phyloP scores from a whole-genome alignment of 768 basidiomycete species.

The Lentinula lateritia region DNA sequence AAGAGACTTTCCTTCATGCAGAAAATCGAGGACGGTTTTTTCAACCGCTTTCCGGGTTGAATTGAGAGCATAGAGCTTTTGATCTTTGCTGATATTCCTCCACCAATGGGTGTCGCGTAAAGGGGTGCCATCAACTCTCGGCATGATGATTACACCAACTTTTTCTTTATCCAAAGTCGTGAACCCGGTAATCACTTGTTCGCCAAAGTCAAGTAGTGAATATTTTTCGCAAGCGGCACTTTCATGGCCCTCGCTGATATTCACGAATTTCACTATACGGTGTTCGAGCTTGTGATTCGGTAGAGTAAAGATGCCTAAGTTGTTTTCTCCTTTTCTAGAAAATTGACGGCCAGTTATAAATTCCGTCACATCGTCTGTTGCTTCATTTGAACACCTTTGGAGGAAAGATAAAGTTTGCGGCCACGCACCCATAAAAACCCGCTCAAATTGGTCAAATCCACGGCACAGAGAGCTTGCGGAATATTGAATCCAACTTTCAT shows the following conservation, averaged over 20 bases:
- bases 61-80: background rate
- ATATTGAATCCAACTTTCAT: too few species aligned
- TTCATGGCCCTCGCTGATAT: background rate
- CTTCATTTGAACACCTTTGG: background rate
- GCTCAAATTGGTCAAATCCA: too few species aligned
- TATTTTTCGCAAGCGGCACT: background rate
- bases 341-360: background rate
- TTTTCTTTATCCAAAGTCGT: background rate
- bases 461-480: too few species aligned
- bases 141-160: background rate
- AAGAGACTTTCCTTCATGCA: background rate
- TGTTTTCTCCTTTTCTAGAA: background rate
- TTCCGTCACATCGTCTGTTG: background rate
- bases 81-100: background rate
- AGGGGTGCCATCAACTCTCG: background rate
- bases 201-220: background rate
- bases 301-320: background rate
- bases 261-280: background rate
- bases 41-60: background rate
- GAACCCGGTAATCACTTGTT: background rate
- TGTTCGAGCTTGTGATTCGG: background rate
- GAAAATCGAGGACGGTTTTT: background rate
- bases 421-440: too few species aligned
- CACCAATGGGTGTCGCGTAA: background rate
- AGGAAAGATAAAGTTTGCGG: too few species aligned